These are phyloP conservation scores for Pyrenophora teres DNA, from an alignment of 2,329 filamentous ascomycete genomes.

Conservation along the genomic window DNA sequence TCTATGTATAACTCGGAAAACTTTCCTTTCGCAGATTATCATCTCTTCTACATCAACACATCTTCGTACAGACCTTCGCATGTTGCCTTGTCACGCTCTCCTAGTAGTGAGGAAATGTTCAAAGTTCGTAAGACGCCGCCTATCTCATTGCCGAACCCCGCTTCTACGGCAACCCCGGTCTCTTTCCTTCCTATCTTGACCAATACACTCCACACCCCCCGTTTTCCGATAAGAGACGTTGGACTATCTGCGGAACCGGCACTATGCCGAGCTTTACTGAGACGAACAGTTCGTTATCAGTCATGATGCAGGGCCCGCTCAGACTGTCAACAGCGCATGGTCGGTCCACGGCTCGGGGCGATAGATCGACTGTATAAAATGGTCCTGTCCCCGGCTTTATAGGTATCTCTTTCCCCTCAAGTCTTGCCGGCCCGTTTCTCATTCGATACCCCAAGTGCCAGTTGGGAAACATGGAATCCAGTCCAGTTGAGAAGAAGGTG, in stretches of 20 bases:
- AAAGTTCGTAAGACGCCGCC: not conserved
- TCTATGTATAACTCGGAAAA: not conserved
- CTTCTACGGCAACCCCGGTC: constrained; percentile 10
- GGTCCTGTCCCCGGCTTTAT: too few species aligned
- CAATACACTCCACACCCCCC: constrained; percentile 16
- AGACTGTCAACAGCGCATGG: not conserved
- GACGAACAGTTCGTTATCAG: constrained; percentile 14
- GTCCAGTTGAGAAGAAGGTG: constrained; percentile 31
- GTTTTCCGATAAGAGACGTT: constrained; percentile 26
- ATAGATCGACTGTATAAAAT: constrained; percentile 10
- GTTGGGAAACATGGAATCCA: constrained; percentile 11
- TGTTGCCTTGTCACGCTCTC: not conserved
- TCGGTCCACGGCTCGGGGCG: not conserved
- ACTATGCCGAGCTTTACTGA: not conserved
- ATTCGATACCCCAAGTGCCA: too few species aligned
- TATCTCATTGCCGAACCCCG: constrained; percentile 9
- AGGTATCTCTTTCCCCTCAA: too few species aligned
- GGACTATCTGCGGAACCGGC: constrained; percentile 8
- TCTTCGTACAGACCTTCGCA: not conserved
- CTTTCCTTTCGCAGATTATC: not conserved
- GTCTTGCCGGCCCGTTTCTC: too few species aligned
- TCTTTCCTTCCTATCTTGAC: constrained; percentile 23
- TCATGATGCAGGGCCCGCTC: not conserved
- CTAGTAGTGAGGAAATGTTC: too few species aligned
- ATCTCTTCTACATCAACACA: not conserved